Evolutionary conservation across 2,329 filamentous ascomycete species (phyloP).

Genomic region (Orbilia ellipsospora): DNA sequence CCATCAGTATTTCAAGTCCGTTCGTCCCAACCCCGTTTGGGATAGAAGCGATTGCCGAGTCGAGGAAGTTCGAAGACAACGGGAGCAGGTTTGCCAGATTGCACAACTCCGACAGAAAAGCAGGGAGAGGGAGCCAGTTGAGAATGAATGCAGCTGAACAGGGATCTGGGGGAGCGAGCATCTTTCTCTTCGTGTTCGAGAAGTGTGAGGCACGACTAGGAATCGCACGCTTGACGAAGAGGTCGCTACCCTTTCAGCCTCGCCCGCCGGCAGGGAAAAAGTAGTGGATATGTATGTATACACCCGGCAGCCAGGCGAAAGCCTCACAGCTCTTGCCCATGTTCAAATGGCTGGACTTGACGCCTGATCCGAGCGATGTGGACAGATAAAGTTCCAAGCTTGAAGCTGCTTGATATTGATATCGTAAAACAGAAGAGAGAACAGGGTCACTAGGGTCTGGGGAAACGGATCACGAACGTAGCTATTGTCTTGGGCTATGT

Average conservation of each 20-base stretch:
- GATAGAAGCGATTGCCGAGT: slow-evolving; percentile 53
- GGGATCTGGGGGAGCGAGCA: background rate
- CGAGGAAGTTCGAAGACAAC: slow-evolving; percentile 54
- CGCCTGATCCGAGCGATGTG: slow-evolving; percentile 24
- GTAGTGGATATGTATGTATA: too few relatives aligned
- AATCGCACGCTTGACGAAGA: background rate
- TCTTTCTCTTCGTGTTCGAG: background rate
- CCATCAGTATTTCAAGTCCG: slow-evolving; percentile 2
- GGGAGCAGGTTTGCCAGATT: slow-evolving; percentile 53
- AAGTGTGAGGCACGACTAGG: background rate
- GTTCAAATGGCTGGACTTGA: slow-evolving; percentile 14
- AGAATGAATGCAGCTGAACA: slow-evolving; percentile 29
- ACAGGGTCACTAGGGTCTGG: background rate
- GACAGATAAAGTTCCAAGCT: slow-evolving; percentile 19
- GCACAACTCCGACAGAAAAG: slow-evolving; percentile 17
- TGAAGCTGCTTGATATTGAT: background rate
- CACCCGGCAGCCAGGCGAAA: too few relatives aligned
- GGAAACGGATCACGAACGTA: background rate
- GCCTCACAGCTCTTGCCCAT: background rate
- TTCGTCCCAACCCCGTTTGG: slow-evolving; percentile 42
- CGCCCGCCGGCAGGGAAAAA: slow-evolving; percentile 1
- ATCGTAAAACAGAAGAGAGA: background rate
- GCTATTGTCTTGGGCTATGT: slow-evolving; percentile 1
- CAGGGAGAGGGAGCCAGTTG: background rate
- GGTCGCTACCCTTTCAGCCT: slow-evolving; percentile 15